These are phyloP conservation scores for Thelephora aurantiotincta DNA, from an alignment of 768 basidiomycete species.

Conservation along the genomic window DNA sequence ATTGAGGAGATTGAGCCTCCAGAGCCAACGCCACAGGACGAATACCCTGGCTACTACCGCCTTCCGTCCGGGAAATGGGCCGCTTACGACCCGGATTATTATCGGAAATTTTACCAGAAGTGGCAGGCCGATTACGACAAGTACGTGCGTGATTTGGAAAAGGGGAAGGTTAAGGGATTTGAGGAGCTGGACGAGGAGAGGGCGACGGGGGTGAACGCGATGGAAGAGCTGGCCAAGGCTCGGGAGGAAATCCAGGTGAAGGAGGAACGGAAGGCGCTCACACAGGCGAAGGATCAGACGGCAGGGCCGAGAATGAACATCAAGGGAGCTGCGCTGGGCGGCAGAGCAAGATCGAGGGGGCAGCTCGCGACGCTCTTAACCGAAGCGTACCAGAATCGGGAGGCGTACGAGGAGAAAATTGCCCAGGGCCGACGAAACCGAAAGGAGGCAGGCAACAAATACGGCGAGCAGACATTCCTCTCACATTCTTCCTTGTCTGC, in stretches of 20 bases:
- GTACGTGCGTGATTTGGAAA: conserved; percentile 61
- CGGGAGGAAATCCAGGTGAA: conserved; percentile 60
- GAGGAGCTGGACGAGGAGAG: conserved; percentile 47
- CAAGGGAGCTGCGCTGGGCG: conserved; percentile 55
- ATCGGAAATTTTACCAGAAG: conserved; percentile 48
- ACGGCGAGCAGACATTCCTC: conserved; percentile 34
- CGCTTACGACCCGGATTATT: conserved; percentile 58
- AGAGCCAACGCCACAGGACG: conserved; percentile 58
- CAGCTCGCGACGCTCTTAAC: conserved; percentile 70
- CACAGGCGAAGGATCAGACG: conserved; percentile 39
- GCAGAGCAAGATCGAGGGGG: conserved; percentile 58
- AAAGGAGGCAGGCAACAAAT: conserved; percentile 87
- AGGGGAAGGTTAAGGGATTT: conserved; percentile 51
- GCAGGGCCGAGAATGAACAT: conserved; percentile 74
- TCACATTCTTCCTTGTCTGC: not conserved
- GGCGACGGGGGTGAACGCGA: conserved; percentile 48
- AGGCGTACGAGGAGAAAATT: conserved; percentile 70
- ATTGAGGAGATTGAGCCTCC: conserved; percentile 58
- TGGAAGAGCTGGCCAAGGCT: conserved; percentile 66
- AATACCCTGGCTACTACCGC: conserved; percentile 80
- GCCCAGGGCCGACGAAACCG: conserved; percentile 73
- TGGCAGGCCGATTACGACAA: conserved; percentile 65
- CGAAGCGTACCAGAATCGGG: conserved; percentile 76
- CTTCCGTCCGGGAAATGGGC: conserved; percentile 73
- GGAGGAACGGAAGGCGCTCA: conserved; percentile 67